phyloP scores from a whole-genome alignment of 176 grass and related monocot genomes.

The Juncus inflexus region DNA sequence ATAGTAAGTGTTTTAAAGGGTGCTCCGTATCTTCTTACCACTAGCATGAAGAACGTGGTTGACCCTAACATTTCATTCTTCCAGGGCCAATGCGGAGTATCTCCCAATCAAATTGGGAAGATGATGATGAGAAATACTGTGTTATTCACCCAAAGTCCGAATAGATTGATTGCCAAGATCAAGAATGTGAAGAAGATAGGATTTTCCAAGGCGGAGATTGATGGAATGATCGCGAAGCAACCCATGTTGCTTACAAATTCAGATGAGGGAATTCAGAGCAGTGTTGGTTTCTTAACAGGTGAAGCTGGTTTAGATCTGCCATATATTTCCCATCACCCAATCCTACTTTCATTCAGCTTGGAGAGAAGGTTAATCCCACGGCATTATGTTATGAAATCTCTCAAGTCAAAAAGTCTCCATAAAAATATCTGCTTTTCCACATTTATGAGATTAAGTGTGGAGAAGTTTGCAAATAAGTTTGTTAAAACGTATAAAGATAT shows the following conservation, averaged over 20 bases:
- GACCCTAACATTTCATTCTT: slow-evolving; percentile 34
- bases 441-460: neutral
- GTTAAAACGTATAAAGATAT: neutral
- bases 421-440: neutral
- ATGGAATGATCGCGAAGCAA: neutral
- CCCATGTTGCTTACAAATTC: neutral
- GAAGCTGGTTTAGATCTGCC: slow-evolving; percentile 30
- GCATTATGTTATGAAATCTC: neutral
- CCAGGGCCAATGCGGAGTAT: slow-evolving; percentile 22
- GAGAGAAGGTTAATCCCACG: neutral
- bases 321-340: slow-evolving; percentile 12
- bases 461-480: neutral
- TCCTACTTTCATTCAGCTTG: neutral
- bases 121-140: neutral
- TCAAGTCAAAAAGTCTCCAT: neutral
- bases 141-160: neutral
- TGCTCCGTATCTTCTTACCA: neutral
- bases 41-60: slow-evolving; percentile 12
- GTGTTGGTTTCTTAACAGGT: slow-evolving; percentile 15
- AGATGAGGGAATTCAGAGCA: neutral
- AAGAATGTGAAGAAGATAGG: slow-evolving; percentile 40
- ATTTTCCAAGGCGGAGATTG: slow-evolving; percentile 33
- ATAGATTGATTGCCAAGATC: slow-evolving; percentile 26
- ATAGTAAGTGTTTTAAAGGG: slow-evolving; percentile 1
- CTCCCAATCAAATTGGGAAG: slow-evolving; percentile 21